Conservation (phyloP, 2,329 filamentous ascomycete genomes). For the Aspergillus felis region DNA sequence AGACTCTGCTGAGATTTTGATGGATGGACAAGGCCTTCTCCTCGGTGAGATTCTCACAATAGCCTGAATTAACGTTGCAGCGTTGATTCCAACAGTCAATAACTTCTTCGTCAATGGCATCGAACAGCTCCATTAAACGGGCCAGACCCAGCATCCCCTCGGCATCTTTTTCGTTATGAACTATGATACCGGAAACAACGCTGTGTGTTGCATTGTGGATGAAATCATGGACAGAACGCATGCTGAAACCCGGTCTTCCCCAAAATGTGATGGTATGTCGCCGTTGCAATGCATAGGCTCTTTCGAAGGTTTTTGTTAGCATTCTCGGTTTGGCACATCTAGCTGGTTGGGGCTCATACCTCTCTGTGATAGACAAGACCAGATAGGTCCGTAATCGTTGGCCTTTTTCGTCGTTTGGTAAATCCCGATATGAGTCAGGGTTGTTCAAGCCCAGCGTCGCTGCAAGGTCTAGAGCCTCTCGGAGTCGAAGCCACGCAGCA, state of each 20-base stretch:
- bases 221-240: conserved; percentile 40
- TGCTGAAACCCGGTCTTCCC: conserved; percentile 37
- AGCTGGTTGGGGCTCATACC: conserved; percentile 14
- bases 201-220: conserved; percentile 34
- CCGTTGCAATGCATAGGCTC: conserved; percentile 42
- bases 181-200: conserved; percentile 38
- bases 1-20: conserved; percentile 31
- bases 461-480: conserved; percentile 57
- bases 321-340: neutral
- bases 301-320: conserved; percentile 11
- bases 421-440: conserved; percentile 35
- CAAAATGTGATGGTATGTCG: conserved; percentile 42
- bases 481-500: conserved; percentile 72
- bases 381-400: conserved; percentile 36
- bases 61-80: conserved; percentile 58
- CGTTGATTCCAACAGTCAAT: conserved; percentile 43
- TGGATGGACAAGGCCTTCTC: conserved; percentile 49
- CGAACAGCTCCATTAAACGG: conserved; percentile 43
- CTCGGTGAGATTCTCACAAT: conserved; percentile 65
- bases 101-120: conserved; percentile 43
- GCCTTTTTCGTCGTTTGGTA: conserved; percentile 36
- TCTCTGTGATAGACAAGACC: conserved; percentile 35
- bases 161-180: conserved; percentile 42
- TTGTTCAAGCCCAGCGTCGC: conserved; percentile 39
- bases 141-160: conserved; percentile 42